phyloP scores from a whole-genome alignment of 768 basidiomycete genomes.

The Roridomyces roridus region DNA sequence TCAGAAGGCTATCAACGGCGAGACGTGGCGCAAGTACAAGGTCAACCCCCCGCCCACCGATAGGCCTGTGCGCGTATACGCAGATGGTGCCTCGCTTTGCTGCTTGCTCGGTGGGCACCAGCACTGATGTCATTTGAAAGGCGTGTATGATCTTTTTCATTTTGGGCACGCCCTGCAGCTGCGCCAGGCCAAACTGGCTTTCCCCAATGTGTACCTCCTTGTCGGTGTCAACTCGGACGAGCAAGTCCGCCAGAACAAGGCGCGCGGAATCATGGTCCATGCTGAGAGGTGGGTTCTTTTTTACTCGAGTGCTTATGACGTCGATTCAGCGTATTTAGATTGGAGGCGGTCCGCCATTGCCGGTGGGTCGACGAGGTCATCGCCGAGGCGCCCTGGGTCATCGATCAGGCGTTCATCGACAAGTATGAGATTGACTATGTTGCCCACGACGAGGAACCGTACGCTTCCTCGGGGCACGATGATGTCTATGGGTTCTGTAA shows the following conservation, averaged over 20 bases:
- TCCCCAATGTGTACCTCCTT: constrained; percentile 88
- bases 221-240: constrained; percentile 94
- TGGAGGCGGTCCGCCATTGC: constrained; percentile 94
- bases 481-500: constrained; percentile 91
- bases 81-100: constrained; percentile 67
- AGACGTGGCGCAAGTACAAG: constrained; percentile 69
- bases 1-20: constrained; percentile 75
- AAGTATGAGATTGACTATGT: constrained; percentile 94
- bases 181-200: constrained; percentile 94
- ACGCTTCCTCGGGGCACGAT: constrained; percentile 75
- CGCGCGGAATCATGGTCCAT: constrained; percentile 86
- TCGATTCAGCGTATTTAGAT: constrained; percentile 50
- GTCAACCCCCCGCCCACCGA: constrained; percentile 85
- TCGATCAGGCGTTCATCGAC: constrained; percentile 81
- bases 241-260: constrained; percentile 80
- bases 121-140: constrained; percentile 44
- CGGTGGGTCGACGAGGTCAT: constrained; percentile 97
- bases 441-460: constrained; percentile 94
- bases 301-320: background rate
- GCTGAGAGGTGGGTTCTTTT: constrained; percentile 68
- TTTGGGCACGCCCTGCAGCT: constrained; percentile 96
- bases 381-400: constrained; percentile 89
- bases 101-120: too few relatives aligned
- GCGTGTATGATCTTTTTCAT: constrained; percentile 97
- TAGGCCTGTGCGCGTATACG: constrained; percentile 88